phyloP scores from a whole-genome alignment of 176 grass and related monocot genomes.

The Zoysia japonica region DNA sequence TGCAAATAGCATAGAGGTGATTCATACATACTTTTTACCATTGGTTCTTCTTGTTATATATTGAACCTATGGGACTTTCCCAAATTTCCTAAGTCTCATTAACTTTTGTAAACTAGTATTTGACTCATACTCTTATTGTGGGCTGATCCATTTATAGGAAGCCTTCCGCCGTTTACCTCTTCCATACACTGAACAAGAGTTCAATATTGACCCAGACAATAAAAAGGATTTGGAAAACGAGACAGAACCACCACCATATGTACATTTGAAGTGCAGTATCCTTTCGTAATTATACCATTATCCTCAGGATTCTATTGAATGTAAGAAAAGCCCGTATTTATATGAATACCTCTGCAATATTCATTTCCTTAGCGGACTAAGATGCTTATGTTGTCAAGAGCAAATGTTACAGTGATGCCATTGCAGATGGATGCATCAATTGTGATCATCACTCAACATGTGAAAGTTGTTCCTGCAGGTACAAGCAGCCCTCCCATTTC shows the following conservation, averaged over 20 bases:
- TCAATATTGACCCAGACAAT: constrained; percentile 51
- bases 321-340: neutral
- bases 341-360: constrained; percentile 8
- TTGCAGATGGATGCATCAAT: constrained; percentile 62
- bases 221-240: constrained; percentile 51
- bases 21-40: constrained; percentile 4
- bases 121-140: neutral
- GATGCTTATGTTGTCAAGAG: constrained; percentile 90
- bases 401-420: constrained; percentile 46
- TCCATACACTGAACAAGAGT: constrained; percentile 74
- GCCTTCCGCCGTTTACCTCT: constrained; percentile 73
- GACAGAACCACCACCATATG: constrained; percentile 63
- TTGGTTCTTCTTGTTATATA: neutral
- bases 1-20: constrained; percentile 42
- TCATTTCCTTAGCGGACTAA: constrained; percentile 41
- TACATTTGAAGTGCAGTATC: constrained; percentile 85
- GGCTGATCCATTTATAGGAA: constrained; percentile 62
- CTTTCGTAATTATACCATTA: constrained; percentile 34
- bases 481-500: constrained; percentile 7
- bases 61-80: constrained; percentile 9
- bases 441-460: constrained; percentile 69
- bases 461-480: constrained; percentile 90
- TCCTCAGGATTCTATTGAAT: neutral
- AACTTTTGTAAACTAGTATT: constrained; percentile 14
- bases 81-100: neutral